Conservation (phyloP, 495 filamentous ascomycete species). For the Barbatosphaeria neglecta region DNA sequence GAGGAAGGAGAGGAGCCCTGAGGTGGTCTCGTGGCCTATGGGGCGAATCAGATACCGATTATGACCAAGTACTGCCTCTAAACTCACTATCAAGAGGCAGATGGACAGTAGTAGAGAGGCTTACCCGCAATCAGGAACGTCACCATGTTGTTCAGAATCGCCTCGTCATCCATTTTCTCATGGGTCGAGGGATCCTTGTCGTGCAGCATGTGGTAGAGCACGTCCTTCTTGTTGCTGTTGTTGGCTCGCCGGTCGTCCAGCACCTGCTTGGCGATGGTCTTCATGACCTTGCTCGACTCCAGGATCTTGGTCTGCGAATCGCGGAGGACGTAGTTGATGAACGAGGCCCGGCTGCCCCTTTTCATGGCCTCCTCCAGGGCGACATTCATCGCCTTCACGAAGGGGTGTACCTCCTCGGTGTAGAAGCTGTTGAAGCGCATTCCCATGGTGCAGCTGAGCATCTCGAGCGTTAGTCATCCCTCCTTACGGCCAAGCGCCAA, state of each 20-base stretch:
- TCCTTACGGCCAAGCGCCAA: too few relatives aligned
- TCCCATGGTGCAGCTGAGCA: conserved; percentile 30
- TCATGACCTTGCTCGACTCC: conserved; percentile 31
- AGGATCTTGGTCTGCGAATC: conserved; percentile 31
- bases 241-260: conserved; percentile 33
- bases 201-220: conserved; percentile 47
- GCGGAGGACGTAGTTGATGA: conserved; percentile 29
- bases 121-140: conserved; percentile 12
- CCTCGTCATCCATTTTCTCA: conserved; percentile 32
- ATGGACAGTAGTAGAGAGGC: too few relatives aligned
- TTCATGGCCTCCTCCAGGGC: conserved; percentile 31
- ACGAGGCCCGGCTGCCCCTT: conserved; percentile 22
- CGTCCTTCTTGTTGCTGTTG: conserved; percentile 41
- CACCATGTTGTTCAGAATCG: conserved; percentile 41
- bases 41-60: neutral
- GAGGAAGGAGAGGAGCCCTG: conserved; percentile 23
- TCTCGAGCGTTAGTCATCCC: neutral
- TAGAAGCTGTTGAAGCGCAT: conserved; percentile 53
- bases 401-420: conserved; percentile 43
- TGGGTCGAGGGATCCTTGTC: conserved; percentile 43
- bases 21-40: conserved; percentile 5
- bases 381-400: conserved; percentile 43
- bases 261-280: conserved; percentile 32
- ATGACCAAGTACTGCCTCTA: too few relatives aligned
- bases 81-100: too few relatives aligned